Percentiles rank a stretch among this genome's conserved stretches.
Evolutionary conservation across 495 filamentous ascomycete species (phyloP).

Genomic region (Talaromyces proteolyticus): DNA sequence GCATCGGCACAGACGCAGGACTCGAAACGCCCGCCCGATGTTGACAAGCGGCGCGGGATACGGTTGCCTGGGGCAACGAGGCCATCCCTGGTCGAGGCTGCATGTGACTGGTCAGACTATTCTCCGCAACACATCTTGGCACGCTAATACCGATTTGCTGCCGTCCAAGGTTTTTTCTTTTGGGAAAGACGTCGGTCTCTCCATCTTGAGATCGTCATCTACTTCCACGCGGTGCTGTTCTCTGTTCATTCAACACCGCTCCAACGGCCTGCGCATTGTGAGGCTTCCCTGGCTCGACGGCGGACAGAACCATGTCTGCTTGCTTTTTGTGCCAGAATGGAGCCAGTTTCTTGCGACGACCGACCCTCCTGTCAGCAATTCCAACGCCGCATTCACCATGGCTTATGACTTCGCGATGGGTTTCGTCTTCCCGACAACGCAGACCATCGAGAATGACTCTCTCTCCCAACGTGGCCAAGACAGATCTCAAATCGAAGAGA

Average conservation of each 20-base stretch:
- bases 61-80: conserved; percentile 4
- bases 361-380: conserved; percentile 15
- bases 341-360: conserved; percentile 11
- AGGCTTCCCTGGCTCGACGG: neutral
- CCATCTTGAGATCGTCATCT: no score
- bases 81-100: neutral
- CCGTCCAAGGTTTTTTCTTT: neutral
- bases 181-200: no score
- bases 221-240: no score
- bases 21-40: conserved; percentile 3
- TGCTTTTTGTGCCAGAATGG: conserved; percentile 34
- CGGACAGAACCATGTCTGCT: neutral
- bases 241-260: no score
- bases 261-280: no score
- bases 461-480: conserved; percentile 62
- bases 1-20: neutral
- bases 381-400: conserved; percentile 13
- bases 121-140: conserved; percentile 5
- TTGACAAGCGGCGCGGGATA: conserved; percentile 1
- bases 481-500: conserved; percentile 36
- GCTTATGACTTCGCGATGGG: conserved; percentile 18
- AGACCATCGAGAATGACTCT: conserved; percentile 71
- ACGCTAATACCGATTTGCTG: neutral
- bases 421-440: conserved; percentile 32
- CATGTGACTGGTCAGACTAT: conserved; percentile 2